phyloP scores from a whole-genome alignment of 139 green algal species.

The Volvox reticuliferus region DNA sequence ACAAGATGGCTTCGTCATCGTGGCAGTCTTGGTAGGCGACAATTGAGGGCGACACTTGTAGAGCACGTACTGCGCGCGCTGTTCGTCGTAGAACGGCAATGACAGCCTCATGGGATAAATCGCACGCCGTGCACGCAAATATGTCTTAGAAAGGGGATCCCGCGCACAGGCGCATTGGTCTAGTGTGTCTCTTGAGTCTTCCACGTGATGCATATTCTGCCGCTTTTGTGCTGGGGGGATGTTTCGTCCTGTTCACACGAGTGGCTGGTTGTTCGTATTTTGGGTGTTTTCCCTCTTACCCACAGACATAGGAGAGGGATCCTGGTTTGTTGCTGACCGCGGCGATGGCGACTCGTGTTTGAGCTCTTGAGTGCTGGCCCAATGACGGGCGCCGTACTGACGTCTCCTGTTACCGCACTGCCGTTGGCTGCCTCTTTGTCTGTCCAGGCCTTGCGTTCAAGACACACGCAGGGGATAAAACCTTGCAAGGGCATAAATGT shows the following conservation, averaged over 20 bases:
- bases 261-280: not conserved
- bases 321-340: not conserved
- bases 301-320: not conserved
- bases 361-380: not conserved
- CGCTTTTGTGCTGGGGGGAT: not conserved
- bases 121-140: too few species aligned
- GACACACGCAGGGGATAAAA: not conserved
- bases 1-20: too few species aligned
- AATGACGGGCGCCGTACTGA: not conserved
- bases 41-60: too few species aligned
- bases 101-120: too few species aligned
- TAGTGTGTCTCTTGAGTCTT: too few species aligned
- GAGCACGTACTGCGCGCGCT: too few species aligned
- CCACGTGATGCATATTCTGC: too few species aligned
- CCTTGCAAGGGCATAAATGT: not conserved
- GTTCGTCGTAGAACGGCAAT: too few species aligned
- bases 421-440: not conserved
- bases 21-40: too few species aligned
- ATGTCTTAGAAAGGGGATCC: too few species aligned
- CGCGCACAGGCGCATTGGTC: too few species aligned
- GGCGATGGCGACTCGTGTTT: not conserved
- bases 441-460: not conserved
- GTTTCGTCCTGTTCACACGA: not conserved
- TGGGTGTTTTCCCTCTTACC: not conserved
- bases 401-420: not conserved